Base-by-base conservation (phyloP, 441 rosid species). In the Daphne laureola region DNA sequence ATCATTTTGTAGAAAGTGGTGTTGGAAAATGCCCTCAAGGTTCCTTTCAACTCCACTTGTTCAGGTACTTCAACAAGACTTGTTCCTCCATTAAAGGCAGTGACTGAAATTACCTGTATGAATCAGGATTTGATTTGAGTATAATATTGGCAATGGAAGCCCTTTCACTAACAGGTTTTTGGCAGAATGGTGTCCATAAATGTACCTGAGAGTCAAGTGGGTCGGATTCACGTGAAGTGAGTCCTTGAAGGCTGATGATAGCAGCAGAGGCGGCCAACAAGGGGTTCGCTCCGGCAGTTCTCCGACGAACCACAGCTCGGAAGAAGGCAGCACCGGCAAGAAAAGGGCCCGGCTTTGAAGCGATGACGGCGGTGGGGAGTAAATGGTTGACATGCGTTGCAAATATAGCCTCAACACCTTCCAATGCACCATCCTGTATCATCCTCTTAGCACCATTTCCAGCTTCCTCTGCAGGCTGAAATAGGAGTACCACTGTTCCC, bases 401-500 rank as follows among this genome's bases (percentile, higher is more conserved):
- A 35, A 83, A 80, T 14, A 90, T 87, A 17, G 80, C 95, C 17
- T 82, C 64, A 21, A 87, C 45, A 9, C 76, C 60, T 14, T 87
- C 80, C 31, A 87, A 65, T 51, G 81, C 77, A 18, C 85, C 87
- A 40, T 85, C 83, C 69, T 78, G 62, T 47, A 90, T 49, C 90
- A 87, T 76, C 50, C 83, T 78, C 63, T 80, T 77, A 17, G 98
- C 96, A 21, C 98, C 96, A 0, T 61, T 84, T 51, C 61, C 35
- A 11, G 85, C 73, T 70, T 90, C 95, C 67, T 90, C 98, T 0
- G 67, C 96, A 14, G 96, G 94, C 66, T 87, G 98, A 67, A 90
- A 90, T 17, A 87, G 87, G 49, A 87, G 84, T 58, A 81, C 85
- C 46, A 84, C 75, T 2, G 88, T 90, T 4, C 96, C 96, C 85